Conservation (phyloP, 441 rosid species). For the Pelargonium myrrhifolium region DNA sequence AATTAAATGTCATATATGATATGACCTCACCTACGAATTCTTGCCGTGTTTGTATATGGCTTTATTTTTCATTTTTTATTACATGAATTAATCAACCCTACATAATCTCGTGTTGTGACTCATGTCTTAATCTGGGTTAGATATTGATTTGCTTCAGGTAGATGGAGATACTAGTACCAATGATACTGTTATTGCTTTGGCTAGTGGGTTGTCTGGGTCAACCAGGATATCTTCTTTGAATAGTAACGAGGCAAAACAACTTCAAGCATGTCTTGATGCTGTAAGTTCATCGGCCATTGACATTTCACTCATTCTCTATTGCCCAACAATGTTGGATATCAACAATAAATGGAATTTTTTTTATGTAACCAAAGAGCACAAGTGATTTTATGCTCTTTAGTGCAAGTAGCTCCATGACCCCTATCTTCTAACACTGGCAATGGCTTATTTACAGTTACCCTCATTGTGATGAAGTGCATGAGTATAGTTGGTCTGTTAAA, state of each 20-base stretch:
- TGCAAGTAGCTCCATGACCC: too few relatives aligned
- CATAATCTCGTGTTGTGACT: neutral
- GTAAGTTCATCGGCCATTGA: conserved; percentile 36
- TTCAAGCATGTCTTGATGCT: conserved; percentile 90
- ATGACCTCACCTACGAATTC: too few relatives aligned
- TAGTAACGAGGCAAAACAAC: conserved; percentile 58
- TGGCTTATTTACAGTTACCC: too few relatives aligned
- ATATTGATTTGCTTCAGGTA: conserved; percentile 43
- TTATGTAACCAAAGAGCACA: too few relatives aligned
- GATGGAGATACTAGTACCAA: conserved; percentile 97
- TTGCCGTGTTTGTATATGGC: neutral
- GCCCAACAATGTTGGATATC: neutral
- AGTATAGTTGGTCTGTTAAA: neutral
- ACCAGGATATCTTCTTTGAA: conserved; percentile 52
- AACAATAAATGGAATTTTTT: neutral
- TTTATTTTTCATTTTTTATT: neutral
- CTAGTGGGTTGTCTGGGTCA: conserved; percentile 84
- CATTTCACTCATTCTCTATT: neutral
- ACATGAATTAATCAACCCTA: neutral
- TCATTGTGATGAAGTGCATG: too few relatives aligned
- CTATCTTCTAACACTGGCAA: too few relatives aligned
- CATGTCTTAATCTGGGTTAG: conserved; percentile 12
- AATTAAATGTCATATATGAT: too few relatives aligned
- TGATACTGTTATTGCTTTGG: conserved; percentile 87
- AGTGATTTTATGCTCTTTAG: neutral